These are phyloP conservation scores for Amniculicola lignicola DNA, from an alignment of 495 filamentous ascomycete species.

Conservation along the genomic window DNA sequence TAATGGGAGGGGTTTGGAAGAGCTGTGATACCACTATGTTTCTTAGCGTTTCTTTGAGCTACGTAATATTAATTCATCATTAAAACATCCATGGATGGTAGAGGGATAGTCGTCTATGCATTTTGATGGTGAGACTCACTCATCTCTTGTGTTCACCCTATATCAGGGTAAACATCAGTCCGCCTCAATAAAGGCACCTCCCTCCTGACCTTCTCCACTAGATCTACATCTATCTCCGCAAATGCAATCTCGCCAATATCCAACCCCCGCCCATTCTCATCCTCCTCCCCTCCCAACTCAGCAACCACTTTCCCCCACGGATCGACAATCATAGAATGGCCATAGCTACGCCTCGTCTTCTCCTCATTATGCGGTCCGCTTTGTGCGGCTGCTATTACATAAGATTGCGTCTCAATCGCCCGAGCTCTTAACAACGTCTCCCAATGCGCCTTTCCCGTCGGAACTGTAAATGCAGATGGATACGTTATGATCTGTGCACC, in stretches of 20 bases:
- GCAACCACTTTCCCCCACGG: conserved; percentile 82
- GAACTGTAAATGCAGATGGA: conserved; percentile 87
- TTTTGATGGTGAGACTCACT: too few relatives aligned
- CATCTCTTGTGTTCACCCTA: conserved; percentile 53
- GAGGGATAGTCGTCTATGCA: too few relatives aligned
- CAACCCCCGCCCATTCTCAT: conserved; percentile 24
- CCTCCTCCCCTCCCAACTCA: conserved; percentile 52
- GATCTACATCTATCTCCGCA: conserved; percentile 43
- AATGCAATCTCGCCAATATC: conserved; percentile 50
- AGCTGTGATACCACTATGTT: too few relatives aligned
- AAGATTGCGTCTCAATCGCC: conserved; percentile 87
- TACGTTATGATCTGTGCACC: conserved; percentile 77
- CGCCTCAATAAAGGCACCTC: conserved; percentile 47
- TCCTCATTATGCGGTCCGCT: conserved; percentile 70
- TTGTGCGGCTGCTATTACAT: conserved; percentile 86
- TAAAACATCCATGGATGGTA: too few relatives aligned
- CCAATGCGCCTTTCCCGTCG: conserved; percentile 87
- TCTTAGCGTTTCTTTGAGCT: too few relatives aligned
- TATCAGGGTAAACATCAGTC: conserved; percentile 59
- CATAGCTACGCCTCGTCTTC: conserved; percentile 71
- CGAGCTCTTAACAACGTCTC: conserved; percentile 69
- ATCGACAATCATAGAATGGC: conserved; percentile 80
- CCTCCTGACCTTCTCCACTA: conserved; percentile 42
- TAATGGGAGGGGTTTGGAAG: too few relatives aligned
- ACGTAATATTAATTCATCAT: too few relatives aligned